These are phyloP conservation scores for Urtica urens DNA, from an alignment of 306 rosid genomes.

Conservation along the genomic window DNA sequence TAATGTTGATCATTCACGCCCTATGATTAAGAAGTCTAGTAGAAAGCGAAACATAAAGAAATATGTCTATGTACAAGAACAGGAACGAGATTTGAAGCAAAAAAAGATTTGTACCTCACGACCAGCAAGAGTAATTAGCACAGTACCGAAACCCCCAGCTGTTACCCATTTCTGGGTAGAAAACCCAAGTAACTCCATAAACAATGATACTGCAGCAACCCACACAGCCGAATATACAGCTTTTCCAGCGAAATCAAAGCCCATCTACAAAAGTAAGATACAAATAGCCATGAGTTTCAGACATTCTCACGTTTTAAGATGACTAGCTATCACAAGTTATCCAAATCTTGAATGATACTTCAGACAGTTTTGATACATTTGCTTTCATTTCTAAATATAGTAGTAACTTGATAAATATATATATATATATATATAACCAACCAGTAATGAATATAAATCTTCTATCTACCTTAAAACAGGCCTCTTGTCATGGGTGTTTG, in stretches of 20 bases:
- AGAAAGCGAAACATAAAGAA: too few species aligned
- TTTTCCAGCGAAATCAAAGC: slow-evolving; percentile 89
- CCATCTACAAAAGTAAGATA: slow-evolving; percentile 50
- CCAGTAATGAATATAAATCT: too few species aligned
- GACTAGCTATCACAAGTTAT: slow-evolving; percentile 8
- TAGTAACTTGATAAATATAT: too few species aligned
- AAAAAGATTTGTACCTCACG: slow-evolving; percentile 70
- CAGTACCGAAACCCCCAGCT: slow-evolving; percentile 99
- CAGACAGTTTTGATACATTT: neutral
- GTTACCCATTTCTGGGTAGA: slow-evolving; percentile 97
- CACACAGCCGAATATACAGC: slow-evolving; percentile 84
- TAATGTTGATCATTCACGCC: too few species aligned
- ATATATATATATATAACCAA: too few species aligned
- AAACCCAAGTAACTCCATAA: slow-evolving; percentile 96
- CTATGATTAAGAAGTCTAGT: too few species aligned
- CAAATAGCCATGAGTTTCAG: slow-evolving; percentile 11
- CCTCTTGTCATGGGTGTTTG: neutral
- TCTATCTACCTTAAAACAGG: too few species aligned
- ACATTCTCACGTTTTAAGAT: neutral
- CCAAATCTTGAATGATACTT: slow-evolving; percentile 1
- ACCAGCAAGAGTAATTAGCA: slow-evolving; percentile 89
- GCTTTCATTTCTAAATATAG: neutral
- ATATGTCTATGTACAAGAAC: slow-evolving; percentile 16
- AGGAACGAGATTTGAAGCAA: neutral
- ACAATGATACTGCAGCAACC: slow-evolving; percentile 94